Base-by-base conservation (phyloP, 805 yeast genomes). In the Schwanniomyces vanrijiae region DNA sequence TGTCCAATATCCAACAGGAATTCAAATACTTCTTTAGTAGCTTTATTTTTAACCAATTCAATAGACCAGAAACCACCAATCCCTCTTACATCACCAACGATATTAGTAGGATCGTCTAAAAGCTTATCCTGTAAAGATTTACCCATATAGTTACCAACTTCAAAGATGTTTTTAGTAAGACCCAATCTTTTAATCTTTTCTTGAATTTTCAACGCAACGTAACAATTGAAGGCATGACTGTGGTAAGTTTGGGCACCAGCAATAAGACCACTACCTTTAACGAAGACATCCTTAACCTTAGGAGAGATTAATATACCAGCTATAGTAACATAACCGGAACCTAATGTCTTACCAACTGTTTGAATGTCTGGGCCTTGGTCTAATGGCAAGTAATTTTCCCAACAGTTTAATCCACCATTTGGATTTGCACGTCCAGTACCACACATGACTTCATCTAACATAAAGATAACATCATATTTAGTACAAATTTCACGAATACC, bases 1-100 rank as follows among this genome's bases (percentile, higher is more conserved):
- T 66, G 62, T 28, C 74, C 78, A 34, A 75, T 62, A 40, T 66
- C 63, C 37, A 65, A 47, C 14, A 59, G 56, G 37, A 67, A 60
- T 28, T 66, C 71, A 49, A 79, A 78, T 10, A 76, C 66, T 58
- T 77, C 78, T 55, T 79, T 81, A 16, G 84, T 75, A 14, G 56
- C 61, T 51, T 71, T 76, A 56, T 82, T 73, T 55, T 78, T 73
- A 48, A 81, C 85, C 43, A 80, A 68, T 61, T 82, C 87, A 40
- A 82, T 55, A 4, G 81, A 69, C 76, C 83, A 71, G 64, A 82
- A 82, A 34, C 80, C 77, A 50, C 86, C 87, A 47, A 79, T 67
- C 45, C 88, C 88, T 63, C 88, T 74, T 33, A 82, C 75, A 53
- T 82, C 83, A 48, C 85, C 87, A 19, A 73, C 81, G 20, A 58